These are phyloP conservation scores for Colletotrichum euphorbiae DNA, from an alignment of 2,329 filamentous ascomycete species.

Conservation along the genomic window DNA sequence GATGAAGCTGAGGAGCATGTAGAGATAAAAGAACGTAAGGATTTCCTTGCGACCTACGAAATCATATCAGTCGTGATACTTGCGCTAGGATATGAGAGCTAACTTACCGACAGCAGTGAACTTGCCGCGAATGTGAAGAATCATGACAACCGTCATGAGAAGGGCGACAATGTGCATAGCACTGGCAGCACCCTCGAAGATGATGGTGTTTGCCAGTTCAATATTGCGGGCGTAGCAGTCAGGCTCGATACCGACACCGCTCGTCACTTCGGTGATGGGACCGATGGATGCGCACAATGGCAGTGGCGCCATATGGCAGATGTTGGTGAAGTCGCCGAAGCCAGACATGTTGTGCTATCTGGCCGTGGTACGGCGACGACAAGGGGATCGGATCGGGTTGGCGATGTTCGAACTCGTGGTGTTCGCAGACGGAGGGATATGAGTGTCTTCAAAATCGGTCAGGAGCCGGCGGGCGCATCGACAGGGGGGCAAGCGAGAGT, in stretches of 20 bases:
- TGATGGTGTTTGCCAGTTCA: slow-evolving; percentile 97
- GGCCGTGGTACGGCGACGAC: slow-evolving; percentile 26
- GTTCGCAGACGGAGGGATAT: background rate
- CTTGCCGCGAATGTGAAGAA: slow-evolving; percentile 95
- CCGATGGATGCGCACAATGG: slow-evolving; percentile 91
- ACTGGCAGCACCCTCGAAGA: slow-evolving; percentile 91
- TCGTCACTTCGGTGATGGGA: slow-evolving; percentile 74
- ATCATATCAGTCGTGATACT: background rate
- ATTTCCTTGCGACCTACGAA: slow-evolving; percentile 71
- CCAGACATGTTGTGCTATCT: slow-evolving; percentile 70
- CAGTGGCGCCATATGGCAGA: slow-evolving; percentile 87
- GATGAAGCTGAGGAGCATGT: slow-evolving; percentile 88
- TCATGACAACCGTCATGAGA: slow-evolving; percentile 96
- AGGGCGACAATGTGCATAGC: slow-evolving; percentile 93
- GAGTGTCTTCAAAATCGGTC: background rate
- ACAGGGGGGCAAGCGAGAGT: slow-evolving; percentile 12
- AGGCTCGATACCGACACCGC: slow-evolving; percentile 82
- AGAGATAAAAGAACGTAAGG: slow-evolving; percentile 96
- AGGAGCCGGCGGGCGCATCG: background rate
- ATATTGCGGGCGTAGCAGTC: slow-evolving; percentile 95
- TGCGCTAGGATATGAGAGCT: background rate
- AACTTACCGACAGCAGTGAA: slow-evolving; percentile 94
- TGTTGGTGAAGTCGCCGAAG: slow-evolving; percentile 89
- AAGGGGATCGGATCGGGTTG: background rate
- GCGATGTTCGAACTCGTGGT: background rate